Percentiles rank a stretch among this genome's conserved stretches.
phyloP scores from a whole-genome alignment of 2,329 filamentous ascomycete genomes.

The Colletotrichum cuscutae region DNA sequence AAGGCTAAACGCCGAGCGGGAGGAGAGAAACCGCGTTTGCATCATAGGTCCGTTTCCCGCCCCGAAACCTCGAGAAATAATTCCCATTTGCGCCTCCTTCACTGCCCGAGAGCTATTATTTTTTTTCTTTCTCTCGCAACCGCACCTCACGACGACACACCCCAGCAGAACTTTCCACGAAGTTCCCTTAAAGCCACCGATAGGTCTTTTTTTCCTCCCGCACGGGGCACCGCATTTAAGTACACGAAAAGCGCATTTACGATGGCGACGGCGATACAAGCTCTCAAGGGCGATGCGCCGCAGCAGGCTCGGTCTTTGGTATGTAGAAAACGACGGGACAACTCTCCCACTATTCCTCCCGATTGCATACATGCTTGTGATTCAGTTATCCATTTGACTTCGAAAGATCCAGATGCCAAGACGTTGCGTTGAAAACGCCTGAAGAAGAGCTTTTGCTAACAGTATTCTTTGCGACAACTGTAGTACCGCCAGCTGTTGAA shows the following conservation, averaged over 20 bases:
- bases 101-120: background rate
- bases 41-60: slow-evolving; percentile 29
- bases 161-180: background rate
- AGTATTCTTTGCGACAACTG: background rate
- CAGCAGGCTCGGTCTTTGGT: slow-evolving; percentile 68
- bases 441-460: background rate
- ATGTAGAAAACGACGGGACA: slow-evolving; percentile 41
- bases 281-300: slow-evolving; percentile 64
- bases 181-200: background rate
- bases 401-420: background rate
- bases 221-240: too few relatives aligned
- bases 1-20: slow-evolving; percentile 26
- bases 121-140: background rate
- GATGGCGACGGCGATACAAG: slow-evolving; percentile 39
- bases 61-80: slow-evolving; percentile 27
- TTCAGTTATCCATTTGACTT: background rate
- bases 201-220: background rate
- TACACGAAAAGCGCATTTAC: slow-evolving; percentile 5
- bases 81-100: background rate
- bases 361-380: background rate
- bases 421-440: background rate
- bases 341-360: background rate
- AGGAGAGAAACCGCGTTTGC: slow-evolving; percentile 18
- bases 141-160: background rate
- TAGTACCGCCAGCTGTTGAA: slow-evolving; percentile 94